These are phyloP conservation scores for Carex kokanica DNA, from an alignment of 176 grass and related monocot species.

Conservation along the genomic window DNA sequence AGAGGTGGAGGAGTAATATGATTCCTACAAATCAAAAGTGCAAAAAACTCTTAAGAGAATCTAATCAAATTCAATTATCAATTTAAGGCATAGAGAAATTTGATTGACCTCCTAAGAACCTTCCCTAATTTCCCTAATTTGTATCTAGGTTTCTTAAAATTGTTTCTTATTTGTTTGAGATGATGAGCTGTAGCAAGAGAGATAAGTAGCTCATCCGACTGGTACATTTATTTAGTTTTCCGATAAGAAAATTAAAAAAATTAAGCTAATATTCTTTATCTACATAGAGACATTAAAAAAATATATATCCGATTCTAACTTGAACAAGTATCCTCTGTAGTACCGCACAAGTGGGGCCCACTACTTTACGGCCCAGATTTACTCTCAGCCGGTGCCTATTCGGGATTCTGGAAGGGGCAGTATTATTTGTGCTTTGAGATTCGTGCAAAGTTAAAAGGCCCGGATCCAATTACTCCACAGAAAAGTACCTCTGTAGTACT, in stretches of 20 bases:
- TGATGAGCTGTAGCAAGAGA: not conserved
- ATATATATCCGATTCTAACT: not conserved
- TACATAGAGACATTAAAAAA: not conserved
- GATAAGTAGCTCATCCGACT: not conserved
- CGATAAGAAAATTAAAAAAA: not conserved
- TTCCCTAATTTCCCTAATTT: not conserved
- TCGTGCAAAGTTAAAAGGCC: too few species aligned
- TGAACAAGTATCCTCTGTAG: too few species aligned
- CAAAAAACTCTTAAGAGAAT: not conserved
- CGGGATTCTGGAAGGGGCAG: too few species aligned
- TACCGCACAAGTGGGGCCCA: too few species aligned
- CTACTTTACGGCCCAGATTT: too few species aligned
- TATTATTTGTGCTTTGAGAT: too few species aligned
- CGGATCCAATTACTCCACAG: too few species aligned
- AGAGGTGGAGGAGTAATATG: not conserved
- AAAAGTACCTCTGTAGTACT: too few species aligned
- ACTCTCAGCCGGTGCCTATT: too few species aligned
- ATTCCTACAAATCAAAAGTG: not conserved
- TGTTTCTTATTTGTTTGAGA: not conserved
- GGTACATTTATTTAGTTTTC: not conserved
- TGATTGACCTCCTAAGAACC: not conserved
- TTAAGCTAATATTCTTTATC: not conserved
- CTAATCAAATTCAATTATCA: not conserved
- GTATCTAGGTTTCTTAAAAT: not conserved
- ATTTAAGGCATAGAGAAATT: not conserved